Conservation (phyloP, 75 land plant species). For the Picea glauca region DNA sequence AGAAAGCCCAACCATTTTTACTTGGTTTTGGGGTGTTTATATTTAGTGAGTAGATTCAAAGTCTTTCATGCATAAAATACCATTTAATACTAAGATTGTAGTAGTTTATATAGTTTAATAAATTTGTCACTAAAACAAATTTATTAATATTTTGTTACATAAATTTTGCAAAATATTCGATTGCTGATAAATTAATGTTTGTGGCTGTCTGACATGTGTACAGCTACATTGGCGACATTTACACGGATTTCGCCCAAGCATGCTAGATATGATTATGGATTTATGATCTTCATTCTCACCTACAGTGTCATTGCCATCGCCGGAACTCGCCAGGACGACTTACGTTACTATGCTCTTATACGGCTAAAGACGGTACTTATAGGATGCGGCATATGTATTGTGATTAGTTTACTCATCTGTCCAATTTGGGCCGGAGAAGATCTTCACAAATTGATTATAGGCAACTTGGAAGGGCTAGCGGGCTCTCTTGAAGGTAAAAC, state of each 20-base stretch:
- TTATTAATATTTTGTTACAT: not conserved
- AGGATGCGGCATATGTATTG: conserved; percentile 29
- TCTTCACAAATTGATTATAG: conserved; percentile 23
- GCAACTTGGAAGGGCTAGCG: conserved; percentile 39
- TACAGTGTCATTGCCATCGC: conserved; percentile 45
- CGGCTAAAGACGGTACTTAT: conserved; percentile 35
- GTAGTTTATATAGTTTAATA: not conserved
- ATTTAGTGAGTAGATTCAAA: conserved; percentile 20
- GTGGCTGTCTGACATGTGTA: too few relatives aligned
- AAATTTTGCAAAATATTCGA: not conserved
- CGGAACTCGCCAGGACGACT: conserved; percentile 27
- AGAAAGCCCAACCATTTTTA: conserved; percentile 28
- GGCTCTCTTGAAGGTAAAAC: conserved; percentile 34
- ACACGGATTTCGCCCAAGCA: conserved; percentile 44
- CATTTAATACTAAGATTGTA: too few relatives aligned
- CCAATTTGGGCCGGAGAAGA: conserved; percentile 50
- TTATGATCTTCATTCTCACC: conserved; percentile 56
- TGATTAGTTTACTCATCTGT: conserved; percentile 28
- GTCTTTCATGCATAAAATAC: not conserved
- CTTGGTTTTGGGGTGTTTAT: conserved; percentile 39
- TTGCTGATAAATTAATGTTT: too few relatives aligned
- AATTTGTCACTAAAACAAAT: not conserved
- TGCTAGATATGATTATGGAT: conserved; percentile 48
- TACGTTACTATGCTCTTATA: conserved; percentile 17
- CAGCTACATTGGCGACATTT: conserved; percentile 47